Conservation (phyloP, 257 asterid species). For the Agastache rugosa region DNA sequence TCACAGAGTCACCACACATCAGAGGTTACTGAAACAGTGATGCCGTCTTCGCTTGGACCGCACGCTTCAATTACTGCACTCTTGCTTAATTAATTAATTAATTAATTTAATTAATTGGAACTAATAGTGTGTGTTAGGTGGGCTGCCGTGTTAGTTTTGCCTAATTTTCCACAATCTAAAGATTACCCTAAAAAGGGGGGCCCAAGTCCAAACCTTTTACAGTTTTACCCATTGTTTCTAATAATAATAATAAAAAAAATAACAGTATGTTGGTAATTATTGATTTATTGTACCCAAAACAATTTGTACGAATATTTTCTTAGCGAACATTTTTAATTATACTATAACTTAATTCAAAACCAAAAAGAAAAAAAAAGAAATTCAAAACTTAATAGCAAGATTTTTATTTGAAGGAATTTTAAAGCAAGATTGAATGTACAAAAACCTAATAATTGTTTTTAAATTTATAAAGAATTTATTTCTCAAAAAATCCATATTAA, state of each 20-base stretch:
- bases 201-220: not conserved
- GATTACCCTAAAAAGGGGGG: not conserved
- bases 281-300: too few relatives aligned
- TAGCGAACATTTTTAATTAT: too few relatives aligned
- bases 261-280: too few relatives aligned
- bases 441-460: not conserved
- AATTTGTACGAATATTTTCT: too few relatives aligned
- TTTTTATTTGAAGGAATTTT: not conserved
- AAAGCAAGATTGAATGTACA: not conserved
- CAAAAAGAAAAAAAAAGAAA: too few relatives aligned
- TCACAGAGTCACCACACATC: slow-evolving; percentile 20
- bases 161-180: slow-evolving; percentile 26
- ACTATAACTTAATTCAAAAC: not conserved
- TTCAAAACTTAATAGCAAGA: not conserved
- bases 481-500: not conserved
- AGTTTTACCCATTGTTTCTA: not conserved
- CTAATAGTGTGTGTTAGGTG: slow-evolving; percentile 21
- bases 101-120: not conserved
- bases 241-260: not conserved
- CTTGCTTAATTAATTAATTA: not conserved
- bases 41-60: slow-evolving; percentile 53
- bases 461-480: not conserved
- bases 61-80: slow-evolving; percentile 56
- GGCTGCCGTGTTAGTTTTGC: slow-evolving; percentile 35
- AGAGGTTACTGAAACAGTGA: slow-evolving; percentile 30